Conservation (phyloP, 225 moss, liverwort and hornwort species). For the Bryoerythrophyllum caledonicum region DNA sequence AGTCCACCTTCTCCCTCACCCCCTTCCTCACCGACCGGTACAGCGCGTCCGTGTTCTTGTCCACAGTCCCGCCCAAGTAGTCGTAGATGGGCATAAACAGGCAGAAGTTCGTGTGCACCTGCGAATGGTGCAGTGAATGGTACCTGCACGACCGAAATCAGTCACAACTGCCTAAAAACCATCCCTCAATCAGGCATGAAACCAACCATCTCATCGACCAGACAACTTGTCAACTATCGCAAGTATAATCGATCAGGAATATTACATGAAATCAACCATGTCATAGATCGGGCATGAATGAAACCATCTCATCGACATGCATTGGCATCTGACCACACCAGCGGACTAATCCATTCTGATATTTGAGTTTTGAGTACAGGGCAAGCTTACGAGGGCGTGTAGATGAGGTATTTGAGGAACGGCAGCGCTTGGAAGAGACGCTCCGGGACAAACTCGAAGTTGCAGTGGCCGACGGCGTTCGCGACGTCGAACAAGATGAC, state of each 20-base stretch:
- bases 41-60: slow-evolving; percentile 54
- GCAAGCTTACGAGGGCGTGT: slow-evolving; percentile 73
- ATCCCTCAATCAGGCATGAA: too few species aligned
- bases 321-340: too few species aligned
- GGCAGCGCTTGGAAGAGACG: slow-evolving; percentile 65
- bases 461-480: slow-evolving; percentile 77
- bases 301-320: too few species aligned
- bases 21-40: slow-evolving; percentile 56
- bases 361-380: neutral
- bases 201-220: too few species aligned
- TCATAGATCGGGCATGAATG: too few species aligned
- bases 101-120: slow-evolving; percentile 85
- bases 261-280: too few species aligned
- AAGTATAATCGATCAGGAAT: too few species aligned
- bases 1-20: slow-evolving; percentile 47
- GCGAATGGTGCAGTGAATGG: slow-evolving; percentile 90
- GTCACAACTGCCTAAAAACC: too few species aligned
- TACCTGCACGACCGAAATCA: slow-evolving; percentile 42
- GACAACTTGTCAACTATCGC: too few species aligned
- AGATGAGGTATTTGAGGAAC: slow-evolving; percentile 61
- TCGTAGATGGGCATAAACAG: slow-evolving; percentile 92
- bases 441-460: slow-evolving; percentile 75
- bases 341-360: neutral
- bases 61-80: slow-evolving; percentile 80
- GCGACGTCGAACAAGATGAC: slow-evolving; percentile 57